Base-by-base conservation (phyloP, 768 basidiomycete species). In the Pulveroboletus sp. region DNA sequence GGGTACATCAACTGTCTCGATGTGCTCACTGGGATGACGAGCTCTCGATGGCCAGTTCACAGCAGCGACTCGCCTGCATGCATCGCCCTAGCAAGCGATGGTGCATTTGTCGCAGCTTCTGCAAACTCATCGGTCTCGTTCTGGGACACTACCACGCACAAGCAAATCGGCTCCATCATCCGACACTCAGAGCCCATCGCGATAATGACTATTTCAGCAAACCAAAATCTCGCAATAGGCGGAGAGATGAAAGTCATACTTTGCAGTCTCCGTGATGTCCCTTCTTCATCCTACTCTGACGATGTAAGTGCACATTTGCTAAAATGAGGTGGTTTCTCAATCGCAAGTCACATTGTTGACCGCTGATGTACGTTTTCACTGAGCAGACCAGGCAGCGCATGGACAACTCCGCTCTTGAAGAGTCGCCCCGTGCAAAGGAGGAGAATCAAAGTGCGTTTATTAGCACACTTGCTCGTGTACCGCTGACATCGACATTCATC, bases 1-100 rank as follows among this genome's bases (percentile, higher is more conserved):
- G 42, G 49, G 1, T 28, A 17, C 11, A 39, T 56, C 31, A 36
- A 45, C 24, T 42, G 32, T 33, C 43, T 57, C 24, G 50, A 57
- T 15, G 37, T 46, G 13, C 5, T 32, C 15, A 37, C 26, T 1
- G 36, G 40, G 14, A 46, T 27, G 0, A 33, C 18, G 4, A 37
- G 39, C 28, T 43, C 44, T 1, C 37, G 8, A 31, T 50, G 55
- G 48, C 28, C 15, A 6, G 50, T 56, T 31, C 48, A 46, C 17
- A 43, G 40, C 15, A 31, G 11, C 11, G 6, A 15, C 26, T n/a
- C 36, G 1, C 4, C 48, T 13, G 37, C 27, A 26, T 47, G 54
- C 17, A 57, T 57, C 8, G n/a, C 40, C 14, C 14, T 57, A 4
- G 28, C 46, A 4, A 15, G 24, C 14, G 39, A 57, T 11, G 50